Base-by-base conservation (phyloP, 129 eudicot genomes). In the Tagetes erecta region DNA sequence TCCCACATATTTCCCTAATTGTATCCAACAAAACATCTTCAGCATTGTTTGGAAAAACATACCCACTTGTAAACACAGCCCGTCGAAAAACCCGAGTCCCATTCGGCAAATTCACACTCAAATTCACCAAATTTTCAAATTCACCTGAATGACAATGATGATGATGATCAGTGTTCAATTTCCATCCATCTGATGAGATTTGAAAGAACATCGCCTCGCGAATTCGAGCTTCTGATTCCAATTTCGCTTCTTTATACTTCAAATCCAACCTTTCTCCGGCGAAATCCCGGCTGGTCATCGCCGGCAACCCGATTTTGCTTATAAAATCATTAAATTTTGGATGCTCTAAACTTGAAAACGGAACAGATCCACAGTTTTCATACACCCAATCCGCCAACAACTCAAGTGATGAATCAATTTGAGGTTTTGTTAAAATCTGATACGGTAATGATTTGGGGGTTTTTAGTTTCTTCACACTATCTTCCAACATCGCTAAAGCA, bases 131-230 rank as follows among this genome's bases (percentile, higher is more conserved):
- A 85, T 77, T 92, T 2, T 89, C 96, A 13, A 86, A 89, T 12
- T 82, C 84, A 59, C 73, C 76, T 42, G 72, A n/a, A 53, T 20
- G 57, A 8, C 11, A 6, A 51, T 51, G 31, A 51, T 5, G 7
- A 53, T 58, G 49, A 65, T 70, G 76, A 53, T 56, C 41, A 20
- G 10, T 1, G 40, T 59, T 81, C 0, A 83, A 74, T 69, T 89
- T 89, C 97, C 97, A 92, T 8, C 97, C 97, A 67, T 86, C 91
- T 27, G 91, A 82, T 0, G 85, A 78, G 42, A 92, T 73, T 64
- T 92, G 97, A 36, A 92, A 92, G 87, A 92, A 92, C 89, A 86
- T 84, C 3, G 97, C 96, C 30, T 89, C 96, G 3, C 89, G 88
- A n/a, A 92, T 92, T 64, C 83, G 86, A 8, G 84, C 86, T 82